These are phyloP conservation scores for Cyclotella kingstonii DNA, from an alignment of 108 stramenopile genomes.

Conservation along the genomic window DNA sequence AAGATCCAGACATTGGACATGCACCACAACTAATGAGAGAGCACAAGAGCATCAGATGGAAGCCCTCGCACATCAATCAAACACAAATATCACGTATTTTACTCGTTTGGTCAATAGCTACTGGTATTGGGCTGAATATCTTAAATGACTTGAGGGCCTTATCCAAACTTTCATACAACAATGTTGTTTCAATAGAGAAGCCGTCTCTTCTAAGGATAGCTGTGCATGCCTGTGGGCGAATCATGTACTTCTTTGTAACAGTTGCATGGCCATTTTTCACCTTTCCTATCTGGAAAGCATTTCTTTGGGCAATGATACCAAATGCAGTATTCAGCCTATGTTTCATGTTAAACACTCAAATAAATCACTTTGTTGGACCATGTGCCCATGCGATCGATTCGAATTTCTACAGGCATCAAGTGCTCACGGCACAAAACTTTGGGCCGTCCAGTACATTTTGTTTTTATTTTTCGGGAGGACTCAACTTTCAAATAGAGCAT, in stretches of 20 bases:
- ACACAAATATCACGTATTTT: constrained; percentile 16
- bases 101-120: constrained; percentile 50
- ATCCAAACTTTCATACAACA: constrained; percentile 52
- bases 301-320: constrained; percentile 45
- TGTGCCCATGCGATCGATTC: constrained; percentile 42
- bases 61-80: constrained; percentile 37
- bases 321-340: constrained; percentile 39
- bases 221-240: constrained; percentile 40
- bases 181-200: constrained; percentile 45
- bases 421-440: constrained; percentile 58
- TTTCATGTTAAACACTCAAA: constrained; percentile 59
- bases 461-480: constrained; percentile 46
- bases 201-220: constrained; percentile 17
- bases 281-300: constrained; percentile 48
- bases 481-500: constrained; percentile 58
- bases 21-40: constrained; percentile 59
- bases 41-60: constrained; percentile 53
- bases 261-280: constrained; percentile 45
- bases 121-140: constrained; percentile 41
- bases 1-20: constrained; percentile 61
- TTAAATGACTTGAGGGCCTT: constrained; percentile 48
- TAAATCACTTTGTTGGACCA: constrained; percentile 45
- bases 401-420: constrained; percentile 56
- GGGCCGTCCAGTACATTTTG: constrained; percentile 35
- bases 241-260: constrained; percentile 30